phyloP scores from a whole-genome alignment of 805 yeast species.

The Peterozyma toletana region DNA sequence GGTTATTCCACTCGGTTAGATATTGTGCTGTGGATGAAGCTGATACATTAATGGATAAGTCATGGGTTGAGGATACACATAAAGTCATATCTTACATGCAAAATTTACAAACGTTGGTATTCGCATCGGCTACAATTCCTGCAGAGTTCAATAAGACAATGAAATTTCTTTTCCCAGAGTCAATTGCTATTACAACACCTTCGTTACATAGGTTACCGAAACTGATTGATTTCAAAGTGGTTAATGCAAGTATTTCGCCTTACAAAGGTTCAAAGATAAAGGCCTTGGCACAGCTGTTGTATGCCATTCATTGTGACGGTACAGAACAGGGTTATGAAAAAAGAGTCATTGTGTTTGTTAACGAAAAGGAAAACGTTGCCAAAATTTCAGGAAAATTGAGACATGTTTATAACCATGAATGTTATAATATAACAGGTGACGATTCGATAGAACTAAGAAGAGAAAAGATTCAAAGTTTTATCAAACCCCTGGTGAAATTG shows the following conservation, averaged over 20 bases:
- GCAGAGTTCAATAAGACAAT: slow-evolving; percentile 62
- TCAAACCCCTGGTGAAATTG: slow-evolving; percentile 48
- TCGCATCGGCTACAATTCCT: slow-evolving; percentile 91
- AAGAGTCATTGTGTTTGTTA: slow-evolving; percentile 79
- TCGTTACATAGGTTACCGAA: slow-evolving; percentile 79
- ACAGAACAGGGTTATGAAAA: slow-evolving; percentile 72
- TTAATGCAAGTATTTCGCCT: slow-evolving; percentile 74
- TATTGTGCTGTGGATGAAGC: slow-evolving; percentile 87
- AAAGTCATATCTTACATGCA: slow-evolving; percentile 39
- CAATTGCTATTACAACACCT: slow-evolving; percentile 67
- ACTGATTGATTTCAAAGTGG: slow-evolving; percentile 60
- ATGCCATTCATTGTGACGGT: slow-evolving; percentile 78
- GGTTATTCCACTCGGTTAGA: slow-evolving; percentile 36
- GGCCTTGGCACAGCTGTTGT: slow-evolving; percentile 82
- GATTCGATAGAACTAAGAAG: slow-evolving; percentile 56
- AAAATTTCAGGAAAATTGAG: slow-evolving; percentile 49
- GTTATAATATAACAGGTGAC: slow-evolving; percentile 60
- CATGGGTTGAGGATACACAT: slow-evolving; percentile 65
- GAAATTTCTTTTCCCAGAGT: slow-evolving; percentile 53
- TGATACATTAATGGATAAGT: slow-evolving; percentile 80
- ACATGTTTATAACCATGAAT: slow-evolving; percentile 45
- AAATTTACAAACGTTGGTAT: slow-evolving; percentile 54
- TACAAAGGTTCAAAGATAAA: slow-evolving; percentile 78
- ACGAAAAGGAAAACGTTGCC: slow-evolving; percentile 57
- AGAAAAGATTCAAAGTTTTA: slow-evolving; percentile 49